Base-by-base conservation (phyloP, 2,329 filamentous ascomycete species). In the Fusarium continuum region DNA sequence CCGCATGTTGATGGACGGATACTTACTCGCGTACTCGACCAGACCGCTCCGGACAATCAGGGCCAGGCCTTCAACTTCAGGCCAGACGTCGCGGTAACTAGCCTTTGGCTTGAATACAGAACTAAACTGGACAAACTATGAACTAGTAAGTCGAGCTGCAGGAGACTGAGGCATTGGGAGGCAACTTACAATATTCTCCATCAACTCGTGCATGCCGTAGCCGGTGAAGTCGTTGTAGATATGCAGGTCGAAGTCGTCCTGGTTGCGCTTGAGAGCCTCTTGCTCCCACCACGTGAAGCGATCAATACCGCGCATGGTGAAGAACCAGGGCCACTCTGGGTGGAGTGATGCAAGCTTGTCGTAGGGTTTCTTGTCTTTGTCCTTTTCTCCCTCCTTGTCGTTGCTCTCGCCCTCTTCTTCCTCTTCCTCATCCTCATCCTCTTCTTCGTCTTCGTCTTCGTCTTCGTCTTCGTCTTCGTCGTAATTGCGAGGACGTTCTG, bases 191-290 rank as follows among this genome's bases (percentile, higher is more conserved):
- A 66, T 46, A 46, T 82, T 83, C 64, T 82, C 72, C 5, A 81
- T 20, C 0, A 79, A 61, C 68, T 83, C 79, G 1, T 82, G 35
- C 8, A 70, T 46, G 2, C 80, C 80, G 38, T 79, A 81, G 4
- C 55, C 69, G 6, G 46, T 64, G 40, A 77, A 77, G 56, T 82
- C 77, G 46, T 81, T 82, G 65, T 74, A 80, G 3, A 75, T 75
- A 63, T 80, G 71, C 76, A 82, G 78, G 7, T 16, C 16, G 35
- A 82, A 81, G 31, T 56, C 57, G 41, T 82, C 79, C 3, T 76
- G 78, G 43, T 70, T 61, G 14, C 55, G 57, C 34, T 71, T 70
- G 29, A 48, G 19, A 14, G 51, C 39, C 23, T 71, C 70, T 8
- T 54, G 49, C 3, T 31, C 4, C 68, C 70, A 72, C 67, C 67